phyloP scores from a whole-genome alignment of 2,329 filamentous ascomycete species.

The Beauveria sp. region DNA sequence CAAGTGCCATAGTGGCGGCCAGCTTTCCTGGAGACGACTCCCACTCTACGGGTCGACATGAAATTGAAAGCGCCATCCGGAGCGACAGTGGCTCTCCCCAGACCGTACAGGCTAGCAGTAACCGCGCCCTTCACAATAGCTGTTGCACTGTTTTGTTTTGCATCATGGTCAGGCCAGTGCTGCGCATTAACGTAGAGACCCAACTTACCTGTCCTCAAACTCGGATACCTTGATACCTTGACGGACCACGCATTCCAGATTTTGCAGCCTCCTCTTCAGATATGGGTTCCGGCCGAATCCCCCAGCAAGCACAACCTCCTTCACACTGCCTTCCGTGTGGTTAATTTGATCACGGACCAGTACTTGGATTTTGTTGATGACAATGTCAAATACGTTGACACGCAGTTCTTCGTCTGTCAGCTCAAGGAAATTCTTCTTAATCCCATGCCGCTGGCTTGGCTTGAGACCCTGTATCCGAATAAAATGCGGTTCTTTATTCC shows the following conservation, averaged over 20 bases:
- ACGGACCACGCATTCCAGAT: background rate
- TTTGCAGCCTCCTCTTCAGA: background rate
- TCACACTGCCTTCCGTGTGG: background rate
- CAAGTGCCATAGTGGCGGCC: conserved; percentile 1
- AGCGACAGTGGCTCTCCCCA: background rate
- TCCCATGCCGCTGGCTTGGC: background rate
- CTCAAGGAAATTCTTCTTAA: background rate
- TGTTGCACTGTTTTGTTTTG: background rate
- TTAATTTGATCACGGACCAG: background rate
- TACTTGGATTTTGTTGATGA: background rate
- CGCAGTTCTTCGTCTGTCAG: background rate
- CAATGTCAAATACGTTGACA: conserved; percentile 1
- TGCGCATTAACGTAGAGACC: background rate
- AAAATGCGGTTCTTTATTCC: background rate
- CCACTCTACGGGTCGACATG: background rate
- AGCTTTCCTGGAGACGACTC: background rate
- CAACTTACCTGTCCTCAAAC: conserved; percentile 1
- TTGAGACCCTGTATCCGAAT: background rate
- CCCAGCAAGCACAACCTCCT: conserved; percentile 2
- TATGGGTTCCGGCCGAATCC: conserved; percentile 4
- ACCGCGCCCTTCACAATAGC: background rate
- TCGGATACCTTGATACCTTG: background rate
- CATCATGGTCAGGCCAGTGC: background rate
- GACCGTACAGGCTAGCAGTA: background rate
- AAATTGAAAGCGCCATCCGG: background rate